Evolutionary conservation across 495 filamentous ascomycete genomes (phyloP).

Genomic region (Podospora bellae-mahoneyi): DNA sequence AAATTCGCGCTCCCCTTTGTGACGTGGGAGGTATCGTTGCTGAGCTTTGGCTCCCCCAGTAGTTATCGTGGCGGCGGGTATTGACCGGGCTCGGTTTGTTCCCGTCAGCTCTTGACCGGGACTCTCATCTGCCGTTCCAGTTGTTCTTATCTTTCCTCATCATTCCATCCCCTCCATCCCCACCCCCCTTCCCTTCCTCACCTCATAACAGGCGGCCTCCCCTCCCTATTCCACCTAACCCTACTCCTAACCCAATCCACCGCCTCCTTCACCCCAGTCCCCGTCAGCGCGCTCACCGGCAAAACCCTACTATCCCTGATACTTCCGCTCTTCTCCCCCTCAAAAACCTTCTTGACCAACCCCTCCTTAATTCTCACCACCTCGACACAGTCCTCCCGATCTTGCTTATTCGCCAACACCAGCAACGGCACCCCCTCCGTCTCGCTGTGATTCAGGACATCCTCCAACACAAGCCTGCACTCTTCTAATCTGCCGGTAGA

Average conservation of each 20-base stretch:
- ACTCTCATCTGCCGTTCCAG: no score
- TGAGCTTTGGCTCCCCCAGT: no score
- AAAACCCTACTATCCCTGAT: conserved; percentile 87
- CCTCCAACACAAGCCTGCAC: conserved; percentile 82
- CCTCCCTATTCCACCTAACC: conserved; percentile 95
- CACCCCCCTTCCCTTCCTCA: conserved; percentile 35
- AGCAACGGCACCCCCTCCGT: conserved; percentile 88
- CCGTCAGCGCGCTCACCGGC: conserved; percentile 85
- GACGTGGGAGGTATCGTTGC: no score
- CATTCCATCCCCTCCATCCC: neutral
- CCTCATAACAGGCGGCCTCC: conserved; percentile 86
- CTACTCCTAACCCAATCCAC: conserved; percentile 91
- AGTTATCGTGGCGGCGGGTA: no score
- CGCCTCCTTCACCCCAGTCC: conserved; percentile 87
- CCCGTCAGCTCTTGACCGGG: no score
- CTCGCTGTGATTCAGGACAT: conserved; percentile 78
- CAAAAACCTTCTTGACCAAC: conserved; percentile 86
- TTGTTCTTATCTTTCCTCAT: neutral
- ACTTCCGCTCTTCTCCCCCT: conserved; percentile 80
- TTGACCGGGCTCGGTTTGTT: no score
- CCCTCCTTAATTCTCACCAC: conserved; percentile 97
- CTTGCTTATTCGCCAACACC: conserved; percentile 95
- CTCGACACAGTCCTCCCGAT: conserved; percentile 95
- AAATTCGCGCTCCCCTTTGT: no score
- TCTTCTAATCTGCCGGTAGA: conserved; percentile 70